Base-by-base conservation (phyloP, 1,139 yeast genomes). In the Yamadazyma siamensis region DNA sequence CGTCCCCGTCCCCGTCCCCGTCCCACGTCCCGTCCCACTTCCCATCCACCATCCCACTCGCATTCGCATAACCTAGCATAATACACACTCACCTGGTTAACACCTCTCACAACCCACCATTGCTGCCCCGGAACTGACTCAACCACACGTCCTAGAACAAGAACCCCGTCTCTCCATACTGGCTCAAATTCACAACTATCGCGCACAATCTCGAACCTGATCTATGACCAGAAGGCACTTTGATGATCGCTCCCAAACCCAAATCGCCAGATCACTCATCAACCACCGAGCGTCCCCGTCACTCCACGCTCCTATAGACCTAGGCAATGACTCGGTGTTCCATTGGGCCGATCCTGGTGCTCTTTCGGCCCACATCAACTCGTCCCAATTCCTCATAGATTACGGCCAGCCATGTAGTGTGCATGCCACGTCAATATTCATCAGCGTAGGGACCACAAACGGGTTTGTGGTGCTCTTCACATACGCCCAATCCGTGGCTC, bases 401-500 rank as follows among this genome's bases (percentile, higher is more conserved):
- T 67, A 71, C 42, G 95, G 94, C 0, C 48, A 53, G 2, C 72
- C 80, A 0, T 58, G 68, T 0, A 55, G 59, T 15, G 46, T 81
- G 6, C 59, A 65, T 4, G 66, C 79, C 0, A 68, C 77, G 2
- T 63, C 77, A 3, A 35, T 59, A 6, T 63, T 63, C 32, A 63
- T 86, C 2, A 75, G 75, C 0, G 47, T 85, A 9, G 94, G 87
- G 2, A 84, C 94, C 0, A 47, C 67, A 1, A 65, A 65, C 28
- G 89, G 89, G 1, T 58, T 52, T 27, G 63, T 83, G 0, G 52
- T 82, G 12, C 61, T 80, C 2, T 85, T 81, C 51, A 81, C 77
- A 46, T 82, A 79, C 43, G 70, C 68, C 28, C 94, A 85, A 52
- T 59, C 53, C 22, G 52, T 77, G 10, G 59, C 62, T 18, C 59